Conservation (phyloP, 2,329 filamentous ascomycete genomes). For the Nannizziopsis arthrosporioides region DNA sequence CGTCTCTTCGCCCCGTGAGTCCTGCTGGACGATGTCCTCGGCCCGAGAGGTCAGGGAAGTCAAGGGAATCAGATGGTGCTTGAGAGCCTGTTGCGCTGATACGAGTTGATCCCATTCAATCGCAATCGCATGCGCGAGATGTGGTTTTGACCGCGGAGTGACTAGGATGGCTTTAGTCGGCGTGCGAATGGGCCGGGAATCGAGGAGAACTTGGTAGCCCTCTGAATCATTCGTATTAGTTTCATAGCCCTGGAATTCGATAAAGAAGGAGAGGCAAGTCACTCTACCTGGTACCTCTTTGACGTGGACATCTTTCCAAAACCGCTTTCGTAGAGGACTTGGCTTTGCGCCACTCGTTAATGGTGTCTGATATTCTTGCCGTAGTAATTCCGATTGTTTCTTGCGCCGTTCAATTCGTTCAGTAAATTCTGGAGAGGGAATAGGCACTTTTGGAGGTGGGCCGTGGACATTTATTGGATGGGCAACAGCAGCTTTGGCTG, state of each 20-base stretch:
- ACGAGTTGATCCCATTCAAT: conserved; percentile 85
- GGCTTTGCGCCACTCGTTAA: conserved; percentile 24
- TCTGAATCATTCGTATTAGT: not conserved
- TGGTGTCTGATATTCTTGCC: conserved; percentile 28
- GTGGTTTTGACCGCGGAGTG: conserved; percentile 61
- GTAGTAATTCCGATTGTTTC: conserved; percentile 40
- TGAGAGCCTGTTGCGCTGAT: conserved; percentile 70
- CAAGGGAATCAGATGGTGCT: conserved; percentile 77
- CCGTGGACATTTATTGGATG: conserved; percentile 48
- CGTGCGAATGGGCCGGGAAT: conserved; percentile 66
- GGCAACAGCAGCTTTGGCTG: conserved; percentile 40
- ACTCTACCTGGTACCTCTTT: conserved; percentile 50
- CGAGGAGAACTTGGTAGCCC: conserved; percentile 58
- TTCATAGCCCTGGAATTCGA: not conserved
- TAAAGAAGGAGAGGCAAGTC: not conserved
- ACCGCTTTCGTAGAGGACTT: conserved; percentile 55
- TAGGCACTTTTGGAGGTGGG: conserved; percentile 48
- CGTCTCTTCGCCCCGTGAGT: conserved; percentile 40
- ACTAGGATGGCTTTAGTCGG: conserved; percentile 60
- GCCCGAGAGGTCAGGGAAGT: conserved; percentile 77
- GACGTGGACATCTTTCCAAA: conserved; percentile 78
- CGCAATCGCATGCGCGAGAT: conserved; percentile 74
- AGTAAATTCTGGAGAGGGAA: conserved; percentile 38
- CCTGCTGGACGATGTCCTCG: conserved; percentile 63
- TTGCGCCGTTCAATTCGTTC: conserved; percentile 39